Percentiles rank a stretch among this genome's conserved stretches.
Evolutionary conservation across 1,139 yeast genomes (phyloP).

Genomic region (Torulaspora globosa): DNA sequence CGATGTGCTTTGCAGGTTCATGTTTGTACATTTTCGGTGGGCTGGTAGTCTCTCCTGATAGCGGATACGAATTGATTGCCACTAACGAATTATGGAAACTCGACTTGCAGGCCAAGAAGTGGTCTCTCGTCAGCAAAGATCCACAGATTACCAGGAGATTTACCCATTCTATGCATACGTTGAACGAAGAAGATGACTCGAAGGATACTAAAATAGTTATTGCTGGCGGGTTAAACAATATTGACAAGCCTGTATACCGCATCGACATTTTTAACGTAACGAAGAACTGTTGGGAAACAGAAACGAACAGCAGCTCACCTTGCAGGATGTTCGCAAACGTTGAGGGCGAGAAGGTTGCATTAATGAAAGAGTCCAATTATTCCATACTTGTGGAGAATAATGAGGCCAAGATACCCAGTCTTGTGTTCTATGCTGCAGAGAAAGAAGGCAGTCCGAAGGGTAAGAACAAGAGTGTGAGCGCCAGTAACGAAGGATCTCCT

Average conservation of each 20-base stretch:
- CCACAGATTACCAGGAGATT: slow-evolving; percentile 42
- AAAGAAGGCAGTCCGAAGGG: slow-evolving; percentile 9
- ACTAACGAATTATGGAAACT: slow-evolving; percentile 66
- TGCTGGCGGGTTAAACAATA: slow-evolving; percentile 55
- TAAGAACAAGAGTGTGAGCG: slow-evolving; percentile 2
- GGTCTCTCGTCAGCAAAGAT: slow-evolving; percentile 51
- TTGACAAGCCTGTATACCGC: slow-evolving; percentile 42
- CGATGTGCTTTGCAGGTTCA: slow-evolving; percentile 48
- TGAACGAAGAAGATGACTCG: slow-evolving; percentile 42
- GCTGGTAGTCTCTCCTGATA: slow-evolving; percentile 37
- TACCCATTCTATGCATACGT: slow-evolving; percentile 50
- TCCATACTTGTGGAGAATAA: slow-evolving; percentile 29
- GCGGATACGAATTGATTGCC: slow-evolving; percentile 42
- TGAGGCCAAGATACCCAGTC: slow-evolving; percentile 32
- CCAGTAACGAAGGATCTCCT: slow-evolving; percentile 22
- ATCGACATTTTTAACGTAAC: slow-evolving; percentile 54
- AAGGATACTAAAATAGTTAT: slow-evolving; percentile 54
- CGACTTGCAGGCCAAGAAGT: slow-evolving; percentile 46
- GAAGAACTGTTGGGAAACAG: slow-evolving; percentile 44
- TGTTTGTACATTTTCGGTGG: slow-evolving; percentile 64
- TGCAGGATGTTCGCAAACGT: slow-evolving; percentile 24
- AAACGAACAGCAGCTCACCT: slow-evolving; percentile 18
- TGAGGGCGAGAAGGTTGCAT: slow-evolving; percentile 22
- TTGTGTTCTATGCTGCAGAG: slow-evolving; percentile 27
- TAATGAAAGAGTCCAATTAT: slow-evolving; percentile 23